Base-by-base conservation (phyloP, 2,329 filamentous ascomycete species). In the Remersonia thermophila region DNA sequence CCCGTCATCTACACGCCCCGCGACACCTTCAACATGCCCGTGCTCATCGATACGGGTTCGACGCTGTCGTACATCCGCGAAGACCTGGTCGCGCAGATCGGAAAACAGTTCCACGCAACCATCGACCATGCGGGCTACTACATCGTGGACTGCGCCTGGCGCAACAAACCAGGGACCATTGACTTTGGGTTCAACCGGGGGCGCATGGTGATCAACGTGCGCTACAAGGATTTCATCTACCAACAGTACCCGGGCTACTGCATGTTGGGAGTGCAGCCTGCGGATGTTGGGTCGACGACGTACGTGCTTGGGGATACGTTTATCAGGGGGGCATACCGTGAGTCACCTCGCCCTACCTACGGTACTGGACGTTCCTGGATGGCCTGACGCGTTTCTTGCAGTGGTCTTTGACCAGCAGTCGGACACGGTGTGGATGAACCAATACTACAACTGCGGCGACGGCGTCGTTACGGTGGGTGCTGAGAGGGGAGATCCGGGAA, bases 11-110 rank as follows among this genome's bases (percentile, higher is more conserved):
- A 54, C 33, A 58, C 55, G 5, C 23, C 26, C 27, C 36, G 33
- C 8, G 42, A 39, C 28, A 37, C 48, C 20, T 63, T 60, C 37
- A 58, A 59, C 16, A 51, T 61, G 13, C 59, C 63, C 26, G 66
- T 66, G 28, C 58, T 75, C n/a, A 61, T 78, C 18, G 73, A 78
- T 53, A 73, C 70, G 3, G 77, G 77, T 23, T 77, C 71, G 23
- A 77, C 71, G 12, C 61, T 78, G 41, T 77, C 69, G 35, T 76
- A 77, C 47, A 63, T 81, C 3, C 75, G 76, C 7, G 63, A 73
- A 42, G 56, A 65, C 32, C 55, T 80, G 27, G 65, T 68, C 12
- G 47, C 53, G 2, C 37, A 47, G 6, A 56, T 71, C 15, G 62
- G 59, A 17, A 39, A 51, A 36, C 47, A 51, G 18, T 49, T 60